Conservation (phyloP, 2,329 filamentous ascomycete genomes). For the Colletotrichum musicola region DNA sequence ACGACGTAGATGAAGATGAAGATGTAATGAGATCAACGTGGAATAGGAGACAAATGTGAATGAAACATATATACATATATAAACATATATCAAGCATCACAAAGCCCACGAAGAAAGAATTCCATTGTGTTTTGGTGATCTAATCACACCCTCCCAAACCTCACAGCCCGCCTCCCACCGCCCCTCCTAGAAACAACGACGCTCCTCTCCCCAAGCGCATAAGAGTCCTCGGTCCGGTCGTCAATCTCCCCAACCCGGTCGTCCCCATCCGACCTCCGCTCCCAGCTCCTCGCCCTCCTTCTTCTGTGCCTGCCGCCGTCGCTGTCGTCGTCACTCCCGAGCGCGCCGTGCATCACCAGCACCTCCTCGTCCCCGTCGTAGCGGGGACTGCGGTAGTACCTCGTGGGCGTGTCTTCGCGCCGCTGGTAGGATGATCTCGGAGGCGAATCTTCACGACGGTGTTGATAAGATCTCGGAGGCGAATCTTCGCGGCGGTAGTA, state of each 20-base stretch:
- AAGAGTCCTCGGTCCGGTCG: slow-evolving; percentile 15
- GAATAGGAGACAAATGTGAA: slow-evolving; percentile 22
- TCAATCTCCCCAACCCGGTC: slow-evolving; percentile 30
- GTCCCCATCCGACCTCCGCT: slow-evolving; percentile 21
- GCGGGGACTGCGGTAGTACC: neutral
- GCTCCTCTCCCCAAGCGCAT: slow-evolving; percentile 9
- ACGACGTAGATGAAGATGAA: slow-evolving; percentile 6
- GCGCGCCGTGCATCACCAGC: slow-evolving; percentile 19
- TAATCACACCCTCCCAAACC: neutral
- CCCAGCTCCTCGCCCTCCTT: slow-evolving; percentile 11
- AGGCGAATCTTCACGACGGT: too few species aligned
- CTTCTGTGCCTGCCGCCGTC: neutral
- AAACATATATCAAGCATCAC: too few species aligned
- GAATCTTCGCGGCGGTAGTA: too few species aligned
- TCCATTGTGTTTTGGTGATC: too few species aligned
- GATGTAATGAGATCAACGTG: slow-evolving; percentile 29
- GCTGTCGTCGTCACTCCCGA: neutral
- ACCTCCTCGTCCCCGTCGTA: neutral
- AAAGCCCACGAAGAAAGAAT: too few species aligned
- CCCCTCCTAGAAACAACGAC: slow-evolving; percentile 10
- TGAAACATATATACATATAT: neutral
- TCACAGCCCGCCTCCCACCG: neutral
- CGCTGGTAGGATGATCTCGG: neutral
- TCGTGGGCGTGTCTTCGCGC: neutral
- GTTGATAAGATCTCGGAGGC: too few species aligned